phyloP scores from a whole-genome alignment of 176 grass and related monocot species.

The Bonia amplexicaulis region DNA sequence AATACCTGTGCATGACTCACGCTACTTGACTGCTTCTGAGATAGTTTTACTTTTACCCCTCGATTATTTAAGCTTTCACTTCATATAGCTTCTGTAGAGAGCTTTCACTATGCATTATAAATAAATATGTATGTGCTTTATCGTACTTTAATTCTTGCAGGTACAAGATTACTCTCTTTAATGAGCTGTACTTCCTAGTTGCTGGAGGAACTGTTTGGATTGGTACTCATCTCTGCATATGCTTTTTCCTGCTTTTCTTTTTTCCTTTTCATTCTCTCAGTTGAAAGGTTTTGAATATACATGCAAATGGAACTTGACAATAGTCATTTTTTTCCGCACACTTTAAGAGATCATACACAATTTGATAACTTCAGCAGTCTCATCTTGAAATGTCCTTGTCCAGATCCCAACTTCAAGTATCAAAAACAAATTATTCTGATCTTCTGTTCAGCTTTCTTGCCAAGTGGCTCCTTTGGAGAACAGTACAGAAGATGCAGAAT shows the following conservation, averaged over 20 bases:
- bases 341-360: background rate
- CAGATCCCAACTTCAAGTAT: background rate
- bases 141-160: constrained; percentile 54
- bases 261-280: background rate
- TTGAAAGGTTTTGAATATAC: constrained; percentile 8
- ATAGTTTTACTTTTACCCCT: constrained; percentile 2
- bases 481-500: background rate
- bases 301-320: background rate
- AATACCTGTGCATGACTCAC: constrained; percentile 6
- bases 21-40: background rate
- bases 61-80: background rate
- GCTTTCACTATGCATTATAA: background rate
- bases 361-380: background rate
- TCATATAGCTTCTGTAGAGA: constrained; percentile 4
- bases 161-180: constrained; percentile 96
- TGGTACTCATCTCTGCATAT: constrained; percentile 49
- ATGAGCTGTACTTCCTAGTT: constrained; percentile 92
- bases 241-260: background rate
- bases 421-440: background rate
- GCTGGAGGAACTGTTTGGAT: constrained; percentile 97
- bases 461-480: background rate
- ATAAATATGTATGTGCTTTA: constrained; percentile 1
- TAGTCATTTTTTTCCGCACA: background rate
- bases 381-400: background rate
- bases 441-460: background rate